These are phyloP conservation scores for Alternaria triticina DNA, from an alignment of 2,329 filamentous ascomycete genomes.

Conservation along the genomic window DNA sequence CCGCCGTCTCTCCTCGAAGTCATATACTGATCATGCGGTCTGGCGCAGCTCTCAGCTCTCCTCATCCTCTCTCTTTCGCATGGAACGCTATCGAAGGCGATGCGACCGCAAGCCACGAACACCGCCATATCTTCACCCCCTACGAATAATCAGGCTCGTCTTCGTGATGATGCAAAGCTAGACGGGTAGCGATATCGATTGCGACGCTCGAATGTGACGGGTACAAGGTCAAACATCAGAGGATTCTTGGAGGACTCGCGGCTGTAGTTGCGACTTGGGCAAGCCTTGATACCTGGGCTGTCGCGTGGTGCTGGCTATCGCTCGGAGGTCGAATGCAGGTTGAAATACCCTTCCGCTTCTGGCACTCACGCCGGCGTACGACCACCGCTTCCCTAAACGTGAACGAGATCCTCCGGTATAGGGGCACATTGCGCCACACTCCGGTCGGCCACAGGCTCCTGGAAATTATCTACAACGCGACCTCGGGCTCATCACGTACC, in stretches of 20 bases:
- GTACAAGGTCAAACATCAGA: neutral
- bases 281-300: neutral
- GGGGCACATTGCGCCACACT: neutral
- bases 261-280: neutral
- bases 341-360: neutral
- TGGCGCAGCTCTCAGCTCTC: neutral
- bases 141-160: neutral
- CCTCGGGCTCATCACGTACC: neutral
- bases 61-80: neutral
- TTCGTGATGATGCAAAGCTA: neutral
- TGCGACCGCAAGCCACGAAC: neutral
- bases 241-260: neutral
- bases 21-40: neutral
- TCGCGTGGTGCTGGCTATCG: neutral
- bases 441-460: neutral
- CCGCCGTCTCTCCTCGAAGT: neutral
- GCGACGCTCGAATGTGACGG: neutral
- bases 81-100: neutral
- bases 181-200: neutral
- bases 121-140: neutral
- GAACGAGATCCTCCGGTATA: neutral
- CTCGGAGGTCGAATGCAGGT: neutral
- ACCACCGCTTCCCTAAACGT: neutral
- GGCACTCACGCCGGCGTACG: neutral
- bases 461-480: neutral